Base-by-base conservation (phyloP, 176 grass and related monocot species). In the Alopecurus myosuroides region DNA sequence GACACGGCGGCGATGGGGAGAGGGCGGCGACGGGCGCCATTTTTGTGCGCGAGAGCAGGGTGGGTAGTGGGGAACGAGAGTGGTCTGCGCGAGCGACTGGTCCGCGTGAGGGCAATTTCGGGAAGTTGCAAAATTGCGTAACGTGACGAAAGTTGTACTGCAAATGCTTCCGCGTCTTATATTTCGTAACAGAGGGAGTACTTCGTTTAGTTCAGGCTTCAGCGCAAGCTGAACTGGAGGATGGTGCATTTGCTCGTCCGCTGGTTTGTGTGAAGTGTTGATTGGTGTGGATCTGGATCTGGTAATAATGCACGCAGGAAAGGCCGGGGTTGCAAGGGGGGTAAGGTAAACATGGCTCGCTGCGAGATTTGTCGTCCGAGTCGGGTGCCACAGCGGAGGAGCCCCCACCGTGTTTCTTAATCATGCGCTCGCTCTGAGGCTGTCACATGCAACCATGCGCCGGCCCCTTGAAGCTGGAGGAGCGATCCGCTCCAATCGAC, bases 371-470 rank as follows among this genome's bases (percentile, higher is more conserved):
- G 30, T 70, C 68, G 20, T 46, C 30, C 3, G 34, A 46, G 76
- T 15, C 30, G 61, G 22, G 29, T 1, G 14, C 17, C 49, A 8
- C 1, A 14, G 23, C 6, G 77, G 68, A 25, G 6, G 62, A 31
- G 77, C 45, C 68, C 55, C 68, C 80, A 78, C 64, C 65, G 80
- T 69, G 44, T 52, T 45, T 76, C 34, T 75, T 87, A 81, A 81
- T 71, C 34, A 81, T 77, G 37, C 12, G 14, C n/a, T 35, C 17
- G 37, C 15, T 71, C 28, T 15, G 25, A 25, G 65, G 17, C 23
- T 63, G 50, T 89, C 83, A 74, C 87, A 75, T 88, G 66, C 75
- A 7, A 52, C 40, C 74, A 70, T 83, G 74, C 63, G 46, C 48
- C n/a, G 22, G 41, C 35, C 29, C 55, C 53, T 79, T 19, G 81